These are phyloP conservation scores for Paramyrothecium sp. DNA, from an alignment of 2,329 filamentous ascomycete genomes.

Conservation along the genomic window DNA sequence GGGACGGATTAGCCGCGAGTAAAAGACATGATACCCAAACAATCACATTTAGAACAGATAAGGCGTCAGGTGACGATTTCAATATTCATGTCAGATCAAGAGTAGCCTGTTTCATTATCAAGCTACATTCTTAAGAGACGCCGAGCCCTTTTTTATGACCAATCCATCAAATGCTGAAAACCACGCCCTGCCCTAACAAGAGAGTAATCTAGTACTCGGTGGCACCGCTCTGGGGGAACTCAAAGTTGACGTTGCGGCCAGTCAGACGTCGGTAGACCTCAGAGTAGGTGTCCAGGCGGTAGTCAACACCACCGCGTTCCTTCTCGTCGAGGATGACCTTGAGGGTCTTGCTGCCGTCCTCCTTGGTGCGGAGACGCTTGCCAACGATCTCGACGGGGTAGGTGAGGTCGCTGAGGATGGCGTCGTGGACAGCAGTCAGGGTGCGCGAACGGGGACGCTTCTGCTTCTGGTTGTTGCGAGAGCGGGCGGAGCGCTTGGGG, in stretches of 20 bases:
- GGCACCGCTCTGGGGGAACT: conserved; percentile 87
- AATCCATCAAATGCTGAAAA: conserved; percentile 33
- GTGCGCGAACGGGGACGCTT: conserved; percentile 98
- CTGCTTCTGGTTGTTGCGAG: conserved; percentile 94
- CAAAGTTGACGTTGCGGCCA: conserved; percentile 93
- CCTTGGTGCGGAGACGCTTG: conserved; percentile 97
- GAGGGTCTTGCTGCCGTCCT: conserved; percentile 97
- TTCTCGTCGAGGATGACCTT: conserved; percentile 99
- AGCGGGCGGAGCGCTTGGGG: conserved; percentile 97
- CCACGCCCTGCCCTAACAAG: conserved; percentile 25
- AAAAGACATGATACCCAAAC: conserved; percentile 39
- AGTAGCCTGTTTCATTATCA: conserved; percentile 46
- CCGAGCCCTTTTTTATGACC: conserved; percentile 43
- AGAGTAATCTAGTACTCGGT: conserved; percentile 71
- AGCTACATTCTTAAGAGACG: conserved; percentile 50
- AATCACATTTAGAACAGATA: conserved; percentile 23
- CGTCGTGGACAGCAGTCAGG: conserved; percentile 97
- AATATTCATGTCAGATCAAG: conserved; percentile 28
- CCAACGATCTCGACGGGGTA: conserved; percentile 99
- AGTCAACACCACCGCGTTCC: conserved; percentile 99
- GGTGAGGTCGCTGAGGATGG: conserved; percentile 96
- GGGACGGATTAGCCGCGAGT: conserved; percentile 67
- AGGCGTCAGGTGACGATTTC: no score
- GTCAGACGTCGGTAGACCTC: conserved; percentile 99
- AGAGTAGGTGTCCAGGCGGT: conserved; percentile 98